phyloP scores from a whole-genome alignment of 495 filamentous ascomycete species.

The Hypoxylon cercidicola region DNA sequence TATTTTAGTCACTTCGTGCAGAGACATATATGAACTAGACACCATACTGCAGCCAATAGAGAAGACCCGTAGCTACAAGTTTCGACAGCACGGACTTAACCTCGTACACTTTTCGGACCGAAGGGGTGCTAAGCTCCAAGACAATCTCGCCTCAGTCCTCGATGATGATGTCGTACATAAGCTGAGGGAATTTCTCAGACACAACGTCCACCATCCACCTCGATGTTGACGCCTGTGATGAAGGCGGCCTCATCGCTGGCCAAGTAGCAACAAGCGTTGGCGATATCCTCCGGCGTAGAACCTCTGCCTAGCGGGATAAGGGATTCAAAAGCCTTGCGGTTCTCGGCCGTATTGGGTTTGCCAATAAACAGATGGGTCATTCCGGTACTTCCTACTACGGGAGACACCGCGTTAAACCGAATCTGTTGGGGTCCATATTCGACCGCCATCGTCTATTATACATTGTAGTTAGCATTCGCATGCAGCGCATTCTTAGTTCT shows the following conservation, averaged over 20 bases:
- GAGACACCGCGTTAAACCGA: slow-evolving; percentile 71
- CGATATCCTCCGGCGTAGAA: slow-evolving; percentile 72
- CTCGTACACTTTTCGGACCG: slow-evolving; percentile 22
- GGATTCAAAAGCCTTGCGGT: slow-evolving; percentile 71
- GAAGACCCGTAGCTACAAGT: slow-evolving; percentile 4
- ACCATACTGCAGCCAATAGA: slow-evolving; percentile 9
- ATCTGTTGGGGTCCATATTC: slow-evolving; percentile 74
- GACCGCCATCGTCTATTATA: slow-evolving; percentile 67
- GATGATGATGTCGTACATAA: background rate
- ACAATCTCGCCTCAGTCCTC: background rate
- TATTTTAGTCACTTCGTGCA: slow-evolving; percentile 25
- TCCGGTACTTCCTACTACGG: slow-evolving; percentile 69
- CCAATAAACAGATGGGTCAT: slow-evolving; percentile 74
- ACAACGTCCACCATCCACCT: slow-evolving; percentile 67
- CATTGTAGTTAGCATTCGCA: slow-evolving; percentile 8
- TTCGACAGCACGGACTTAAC: slow-evolving; percentile 6
- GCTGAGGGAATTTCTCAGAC: slow-evolving; percentile 30
- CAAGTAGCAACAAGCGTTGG: slow-evolving; percentile 72
- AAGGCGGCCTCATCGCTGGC: slow-evolving; percentile 75
- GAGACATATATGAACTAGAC: slow-evolving; percentile 20
- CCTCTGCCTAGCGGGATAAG: slow-evolving; percentile 73
- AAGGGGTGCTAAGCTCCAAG: slow-evolving; percentile 8
- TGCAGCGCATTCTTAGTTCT: background rate
- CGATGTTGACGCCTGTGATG: slow-evolving; percentile 73
- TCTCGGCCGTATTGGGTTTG: slow-evolving; percentile 73